phyloP scores from a whole-genome alignment of 441 rosid genomes.

The Melastoma candidum region DNA sequence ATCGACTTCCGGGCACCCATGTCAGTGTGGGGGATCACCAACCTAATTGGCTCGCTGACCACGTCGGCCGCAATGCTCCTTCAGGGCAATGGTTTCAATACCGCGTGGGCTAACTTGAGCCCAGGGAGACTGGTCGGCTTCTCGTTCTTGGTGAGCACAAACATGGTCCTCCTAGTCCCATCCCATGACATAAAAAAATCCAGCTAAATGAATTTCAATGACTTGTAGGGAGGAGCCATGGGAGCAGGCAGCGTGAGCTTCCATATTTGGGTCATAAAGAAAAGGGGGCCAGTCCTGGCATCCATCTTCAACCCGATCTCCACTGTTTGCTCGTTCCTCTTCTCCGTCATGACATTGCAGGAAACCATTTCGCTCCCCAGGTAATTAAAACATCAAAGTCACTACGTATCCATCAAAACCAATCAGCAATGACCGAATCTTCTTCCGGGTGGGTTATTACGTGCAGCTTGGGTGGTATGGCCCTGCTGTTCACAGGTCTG shows the following conservation, averaged over 20 bases:
- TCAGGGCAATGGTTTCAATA: constrained; percentile 23
- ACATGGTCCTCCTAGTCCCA: too few species aligned
- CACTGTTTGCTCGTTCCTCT: constrained; percentile 55
- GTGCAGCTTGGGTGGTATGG: constrained; percentile 74
- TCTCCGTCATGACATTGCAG: constrained; percentile 54
- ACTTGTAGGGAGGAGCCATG: constrained; percentile 44
- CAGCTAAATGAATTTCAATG: too few species aligned
- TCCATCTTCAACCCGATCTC: constrained; percentile 86
- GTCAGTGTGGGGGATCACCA: constrained; percentile 67
- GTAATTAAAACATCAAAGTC: constrained; percentile 19
- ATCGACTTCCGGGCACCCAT: constrained; percentile 80
- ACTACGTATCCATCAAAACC: not conserved
- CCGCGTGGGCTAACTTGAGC: constrained; percentile 32
- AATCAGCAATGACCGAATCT: too few species aligned
- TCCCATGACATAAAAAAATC: too few species aligned
- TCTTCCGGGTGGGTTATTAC: too few species aligned
- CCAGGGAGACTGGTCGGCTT: constrained; percentile 27
- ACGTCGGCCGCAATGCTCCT: constrained; percentile 37
- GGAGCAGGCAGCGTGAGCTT: constrained; percentile 70
- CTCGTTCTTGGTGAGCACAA: constrained; percentile 44
- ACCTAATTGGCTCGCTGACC: constrained; percentile 54
- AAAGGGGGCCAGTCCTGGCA: constrained; percentile 82
- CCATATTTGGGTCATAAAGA: constrained; percentile 95
- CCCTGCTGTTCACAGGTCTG: constrained; percentile 65
- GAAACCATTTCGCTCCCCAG: constrained; percentile 59